Evolutionary conservation across 352 stramenopile species (phyloP).

Genomic region (Globisporangium abappressorium): DNA sequence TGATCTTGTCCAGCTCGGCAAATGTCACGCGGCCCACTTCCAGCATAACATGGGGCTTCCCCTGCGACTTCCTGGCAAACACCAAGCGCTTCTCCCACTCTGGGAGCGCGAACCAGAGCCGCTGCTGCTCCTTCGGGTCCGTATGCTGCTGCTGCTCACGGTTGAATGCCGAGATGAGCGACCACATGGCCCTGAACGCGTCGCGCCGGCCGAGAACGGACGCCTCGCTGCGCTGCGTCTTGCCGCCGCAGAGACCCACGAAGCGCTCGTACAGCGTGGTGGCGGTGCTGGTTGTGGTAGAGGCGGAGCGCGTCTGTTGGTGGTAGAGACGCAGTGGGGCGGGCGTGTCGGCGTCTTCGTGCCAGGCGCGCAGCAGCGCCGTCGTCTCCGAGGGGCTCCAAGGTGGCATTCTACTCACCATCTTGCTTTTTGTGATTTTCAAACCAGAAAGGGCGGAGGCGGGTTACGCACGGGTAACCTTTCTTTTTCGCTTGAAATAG

Average conservation of each 20-base stretch:
- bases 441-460: no score
- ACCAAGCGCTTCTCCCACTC: constrained; percentile 7
- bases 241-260: not conserved
- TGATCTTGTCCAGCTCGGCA: not conserved
- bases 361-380: constrained; percentile 8
- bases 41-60: not conserved
- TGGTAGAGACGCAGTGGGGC: no score
- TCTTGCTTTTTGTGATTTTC: not conserved
- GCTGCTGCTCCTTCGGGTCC: not conserved
- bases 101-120: not conserved
- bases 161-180: not conserved
- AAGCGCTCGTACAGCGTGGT: not conserved
- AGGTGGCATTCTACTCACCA: not conserved
- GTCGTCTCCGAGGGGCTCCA: constrained; percentile 3
- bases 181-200: constrained; percentile 6
- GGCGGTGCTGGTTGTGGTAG: not conserved
- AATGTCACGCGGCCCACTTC: not conserved
- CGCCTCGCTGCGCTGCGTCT: not conserved
- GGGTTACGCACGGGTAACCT: no score
- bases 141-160: not conserved
- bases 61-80: not conserved
- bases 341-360: constrained; percentile 7
- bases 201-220: constrained; percentile 1
- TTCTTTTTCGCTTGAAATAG: no score
- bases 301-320: no score